Evolutionary conservation across 805 yeast genomes (phyloP).

Genomic region (Barnettozyma botsteinii): DNA sequence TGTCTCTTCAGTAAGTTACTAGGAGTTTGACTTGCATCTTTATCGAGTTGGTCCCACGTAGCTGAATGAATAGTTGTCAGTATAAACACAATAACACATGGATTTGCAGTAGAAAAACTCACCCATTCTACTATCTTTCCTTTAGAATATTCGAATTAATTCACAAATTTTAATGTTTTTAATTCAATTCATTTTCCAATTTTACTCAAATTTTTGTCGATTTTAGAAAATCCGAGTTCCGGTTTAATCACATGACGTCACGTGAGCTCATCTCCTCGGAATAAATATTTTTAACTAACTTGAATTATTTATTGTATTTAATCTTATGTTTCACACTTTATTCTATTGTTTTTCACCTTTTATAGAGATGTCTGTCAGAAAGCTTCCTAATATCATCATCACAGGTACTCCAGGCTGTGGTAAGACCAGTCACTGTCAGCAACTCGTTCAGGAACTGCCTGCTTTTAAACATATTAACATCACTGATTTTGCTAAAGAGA

Average conservation of each 20-base stretch:
- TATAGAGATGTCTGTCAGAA: conserved; percentile 18
- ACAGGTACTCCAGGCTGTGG: conserved; percentile 98
- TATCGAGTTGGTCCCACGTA: conserved; percentile 15
- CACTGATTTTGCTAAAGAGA: conserved; percentile 75
- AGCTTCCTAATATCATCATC: conserved; percentile 66
- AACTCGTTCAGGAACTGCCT: conserved; percentile 44
- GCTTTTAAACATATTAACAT: conserved; percentile 52
- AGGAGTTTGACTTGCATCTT: conserved; percentile 2
- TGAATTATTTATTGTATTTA: too few species aligned
- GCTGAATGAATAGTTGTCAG: conserved; percentile 1
- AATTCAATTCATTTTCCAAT: too few species aligned
- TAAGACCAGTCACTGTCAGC: conserved; percentile 69
- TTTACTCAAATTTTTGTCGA: too few species aligned
- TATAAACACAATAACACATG: too few species aligned
- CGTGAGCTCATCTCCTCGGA: not conserved
- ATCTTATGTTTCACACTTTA: not conserved
- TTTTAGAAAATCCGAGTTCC: not conserved
- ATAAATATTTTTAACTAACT: too few species aligned
- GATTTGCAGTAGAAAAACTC: too few species aligned
- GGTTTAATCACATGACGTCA: not conserved
- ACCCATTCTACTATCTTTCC: too few species aligned
- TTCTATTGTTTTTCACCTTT: too few species aligned
- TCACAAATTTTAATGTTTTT: too few species aligned
- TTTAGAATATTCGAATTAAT: too few species aligned
- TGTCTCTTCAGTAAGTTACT: conserved; percentile 5